Evolutionary conservation across 768 basidiomycete species (phyloP).

Genomic region (Fomitopsis pulvina): DNA sequence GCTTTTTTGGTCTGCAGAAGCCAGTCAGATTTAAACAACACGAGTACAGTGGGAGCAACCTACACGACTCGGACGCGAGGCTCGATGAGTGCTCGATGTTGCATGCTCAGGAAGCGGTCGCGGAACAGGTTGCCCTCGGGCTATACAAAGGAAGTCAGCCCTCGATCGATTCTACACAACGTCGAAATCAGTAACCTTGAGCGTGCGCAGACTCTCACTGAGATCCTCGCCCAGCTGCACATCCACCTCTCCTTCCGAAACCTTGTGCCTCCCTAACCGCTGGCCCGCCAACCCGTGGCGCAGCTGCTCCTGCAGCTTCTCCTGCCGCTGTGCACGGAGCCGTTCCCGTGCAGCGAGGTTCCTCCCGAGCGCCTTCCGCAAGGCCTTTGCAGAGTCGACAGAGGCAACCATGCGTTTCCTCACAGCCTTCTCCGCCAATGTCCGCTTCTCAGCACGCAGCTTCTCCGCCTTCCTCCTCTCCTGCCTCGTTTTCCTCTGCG

Average conservation of each 20-base stretch:
- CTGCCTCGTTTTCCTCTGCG: conserved; percentile 51
- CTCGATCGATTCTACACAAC: not conserved
- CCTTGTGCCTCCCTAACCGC: conserved; percentile 73
- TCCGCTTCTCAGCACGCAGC: conserved; percentile 61
- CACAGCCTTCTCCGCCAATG: conserved; percentile 49
- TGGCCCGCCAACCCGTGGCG: conserved; percentile 65
- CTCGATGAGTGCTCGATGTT: conserved; percentile 82
- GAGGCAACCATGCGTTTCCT: conserved; percentile 56
- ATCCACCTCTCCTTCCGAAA: conserved; percentile 60
- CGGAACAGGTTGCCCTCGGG: conserved; percentile 92
- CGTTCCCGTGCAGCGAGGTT: conserved; percentile 32
- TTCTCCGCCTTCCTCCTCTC: conserved; percentile 66
- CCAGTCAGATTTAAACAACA: not conserved
- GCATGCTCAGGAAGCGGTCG: conserved; percentile 82
- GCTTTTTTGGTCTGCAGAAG: conserved; percentile 41
- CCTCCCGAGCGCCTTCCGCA: conserved; percentile 40
- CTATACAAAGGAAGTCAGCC: conserved; percentile 31
- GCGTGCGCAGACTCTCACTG: conserved; percentile 70
- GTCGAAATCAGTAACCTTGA: conserved; percentile 57
- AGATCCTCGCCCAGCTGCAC: conserved; percentile 91
- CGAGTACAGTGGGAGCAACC: conserved; percentile 19
- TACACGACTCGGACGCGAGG: conserved; percentile 78
- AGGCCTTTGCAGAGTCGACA: conserved; percentile 45
- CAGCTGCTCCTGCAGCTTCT: conserved; percentile 41
- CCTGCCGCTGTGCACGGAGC: conserved; percentile 32